Evolutionary conservation across 257 asterid genomes (phyloP), one percentile per base, ranked within the genome.

Genomic region (Nicotiana noctiflora): DNA sequence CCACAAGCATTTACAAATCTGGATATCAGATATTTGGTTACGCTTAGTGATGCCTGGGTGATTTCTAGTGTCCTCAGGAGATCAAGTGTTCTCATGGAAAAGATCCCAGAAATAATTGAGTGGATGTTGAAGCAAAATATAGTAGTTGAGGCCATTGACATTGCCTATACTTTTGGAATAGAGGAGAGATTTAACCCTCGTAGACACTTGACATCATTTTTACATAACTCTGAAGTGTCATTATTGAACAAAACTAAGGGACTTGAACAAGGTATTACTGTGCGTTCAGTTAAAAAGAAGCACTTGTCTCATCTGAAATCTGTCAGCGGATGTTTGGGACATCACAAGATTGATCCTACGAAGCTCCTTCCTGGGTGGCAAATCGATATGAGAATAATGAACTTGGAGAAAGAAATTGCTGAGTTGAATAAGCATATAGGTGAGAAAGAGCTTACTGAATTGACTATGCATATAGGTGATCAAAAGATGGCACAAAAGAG

Each of bases 281-380:
- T 93, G 82, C 88, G 82, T 65, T 92, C 89, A 74, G 91, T 88
- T 75, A 95, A 93, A 59, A 89, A 82, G 91, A 92, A 85, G 80
- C 90, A 89, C 37, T 81, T 93, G 83, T 84, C 86, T 75, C 82
- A 86, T 52, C 83, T 93, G 75, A 89, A 59, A 84, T 87, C 97
- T 21, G 82, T 95, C 25, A 52, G 81, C 74, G 80, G 81, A 83
- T 91, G 97, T 85, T 82, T 92, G 86, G 91, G 83, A 83, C 77
- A 87, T 80, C 97, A 95, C 84, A 88, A 86, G 8, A 82, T 93
- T 76, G 96, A 93, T 82, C 84, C 89, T 11, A 65, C 89, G 9
- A 86, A 88, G 82, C 84, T 91, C 64, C 89, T 95, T 81, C 87
- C 97, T 1, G 97, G 93, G 52, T 95, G 97, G 97, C 94, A 95